Percentiles rank a stretch among this genome's conserved stretches.
Evolutionary conservation across 2,329 filamentous ascomycete species (phyloP).

Genomic region (Alternaria sp.): DNA sequence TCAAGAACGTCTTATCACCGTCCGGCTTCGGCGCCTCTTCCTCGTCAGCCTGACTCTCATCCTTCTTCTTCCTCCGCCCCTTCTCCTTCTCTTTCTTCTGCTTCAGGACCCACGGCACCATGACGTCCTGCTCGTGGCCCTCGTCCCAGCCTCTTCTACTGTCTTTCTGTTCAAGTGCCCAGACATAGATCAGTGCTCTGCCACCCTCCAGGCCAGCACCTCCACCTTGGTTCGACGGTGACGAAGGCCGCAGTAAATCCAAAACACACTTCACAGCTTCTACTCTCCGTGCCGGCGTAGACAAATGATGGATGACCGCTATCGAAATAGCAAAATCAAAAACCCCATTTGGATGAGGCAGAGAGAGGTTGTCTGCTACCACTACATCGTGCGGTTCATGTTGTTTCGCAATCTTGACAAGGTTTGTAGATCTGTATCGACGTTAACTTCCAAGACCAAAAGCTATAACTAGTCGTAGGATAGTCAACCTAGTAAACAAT

Average conservation of each 20-base stretch:
- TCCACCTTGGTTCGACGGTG: neutral
- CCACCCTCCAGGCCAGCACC: conserved; percentile 51
- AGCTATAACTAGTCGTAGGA: neutral
- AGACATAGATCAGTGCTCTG: conserved; percentile 83
- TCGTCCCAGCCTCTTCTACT: conserved; percentile 91
- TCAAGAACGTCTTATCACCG: conserved; percentile 70
- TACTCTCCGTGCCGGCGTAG: conserved; percentile 73
- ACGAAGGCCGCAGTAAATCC: conserved; percentile 60
- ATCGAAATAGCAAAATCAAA: conserved; percentile 95
- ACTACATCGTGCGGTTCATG: conserved; percentile 69
- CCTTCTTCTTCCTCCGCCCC: conserved; percentile 20
- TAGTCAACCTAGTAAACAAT: neutral
- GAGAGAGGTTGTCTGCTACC: conserved; percentile 81
- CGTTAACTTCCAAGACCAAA: neutral
- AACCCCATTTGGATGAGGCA: conserved; percentile 71
- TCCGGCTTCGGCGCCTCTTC: conserved; percentile 13
- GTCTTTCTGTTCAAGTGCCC: conserved; percentile 89
- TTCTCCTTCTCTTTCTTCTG: conserved; percentile 44
- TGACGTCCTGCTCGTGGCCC: conserved; percentile 82
- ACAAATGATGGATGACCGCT: conserved; percentile 92
- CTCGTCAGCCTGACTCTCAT: neutral
- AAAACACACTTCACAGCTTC: conserved; percentile 76
- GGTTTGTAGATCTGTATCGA: conserved; percentile 60
- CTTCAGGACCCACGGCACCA: conserved; percentile 91
- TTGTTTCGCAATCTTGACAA: conserved; percentile 62